Base-by-base conservation (phyloP, 345 rosid genomes). In the Corchorus capsularis region DNA sequence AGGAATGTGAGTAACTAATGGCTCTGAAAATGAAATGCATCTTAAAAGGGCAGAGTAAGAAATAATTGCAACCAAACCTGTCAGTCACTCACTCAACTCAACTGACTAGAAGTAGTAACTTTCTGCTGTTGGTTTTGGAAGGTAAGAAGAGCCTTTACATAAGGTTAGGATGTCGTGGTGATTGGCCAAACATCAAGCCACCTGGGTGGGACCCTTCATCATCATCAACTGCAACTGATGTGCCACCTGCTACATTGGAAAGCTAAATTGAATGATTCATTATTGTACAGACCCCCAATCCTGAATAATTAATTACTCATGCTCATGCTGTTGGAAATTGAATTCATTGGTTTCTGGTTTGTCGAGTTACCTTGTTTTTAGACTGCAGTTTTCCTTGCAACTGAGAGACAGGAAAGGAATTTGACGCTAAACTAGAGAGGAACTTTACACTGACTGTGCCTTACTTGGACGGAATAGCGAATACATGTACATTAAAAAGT, bases 111-210 rank as follows among this genome's bases (percentile, higher is more conserved):
- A 27, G 27, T 27, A 27, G 37, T 66, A 5, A 6, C n/a, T 72
- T 19, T 39, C 8, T 53, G 49, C 19, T 59, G 4, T 34, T 16
- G 15, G 15, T 61, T 4, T 65, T 41, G 75, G 75, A 75, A 94
- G 98, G 87, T 67, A 91, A 91, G 89, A 94, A 93, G 90, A 91
- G 92, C 84, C 86, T 94, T 22, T 90, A 92, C 83, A 86, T 90
- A 85, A 87, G 97, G 82, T 76, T 93, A 82, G 97, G 97, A 55
- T 92, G 97, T 57, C 90, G 92, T 5, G 93, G 95, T n/a, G 94
- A 94, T 76, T 89, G 91, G 97, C 93, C 97, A 5, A 87, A 91
- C 84, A 91, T 90, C 82, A 88, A 86, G 81, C 95, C 94, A 13
- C 94, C 92, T 0, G 97, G 97, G 1, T 93, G 93, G 90, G 89